phyloP scores from a whole-genome alignment of 2,329 filamentous ascomycete species.

The Coleophoma cylindrospora region DNA sequence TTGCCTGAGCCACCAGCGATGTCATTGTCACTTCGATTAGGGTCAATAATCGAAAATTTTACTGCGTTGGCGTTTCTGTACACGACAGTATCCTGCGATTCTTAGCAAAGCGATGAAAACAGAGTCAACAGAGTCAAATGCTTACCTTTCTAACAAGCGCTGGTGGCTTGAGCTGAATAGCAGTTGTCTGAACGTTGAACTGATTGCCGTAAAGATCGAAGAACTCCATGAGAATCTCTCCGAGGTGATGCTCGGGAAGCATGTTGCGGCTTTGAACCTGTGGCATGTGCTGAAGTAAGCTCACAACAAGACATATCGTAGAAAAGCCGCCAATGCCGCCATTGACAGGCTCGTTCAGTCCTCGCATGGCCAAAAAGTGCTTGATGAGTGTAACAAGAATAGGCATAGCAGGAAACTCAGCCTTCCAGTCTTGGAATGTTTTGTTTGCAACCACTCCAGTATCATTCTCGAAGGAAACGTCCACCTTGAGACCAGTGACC shows the following conservation, averaged over 20 bases:
- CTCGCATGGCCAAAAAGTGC: conserved; percentile 85
- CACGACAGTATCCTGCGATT: conserved; percentile 27
- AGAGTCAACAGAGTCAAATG: conserved; percentile 2
- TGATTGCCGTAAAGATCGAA: conserved; percentile 82
- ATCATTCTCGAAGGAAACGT: conserved; percentile 91
- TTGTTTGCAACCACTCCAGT: conserved; percentile 75
- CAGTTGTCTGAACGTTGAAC: conserved; percentile 65
- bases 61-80: conserved; percentile 49
- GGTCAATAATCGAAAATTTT: conserved; percentile 84
- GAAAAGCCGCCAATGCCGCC: conserved; percentile 93
- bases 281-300: conserved; percentile 78
- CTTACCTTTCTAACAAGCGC: conserved; percentile 72
- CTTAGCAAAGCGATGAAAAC: conserved; percentile 2
- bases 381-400: conserved; percentile 84
- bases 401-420: conserved; percentile 77
- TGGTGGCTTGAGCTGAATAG: conserved; percentile 72
- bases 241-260: conserved; percentile 62
- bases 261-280: conserved; percentile 58
- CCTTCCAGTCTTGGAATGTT: conserved; percentile 78
- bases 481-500: conserved; percentile 74
- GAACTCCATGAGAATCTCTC: conserved; percentile 80
- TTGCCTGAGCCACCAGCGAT: conserved; percentile 82
- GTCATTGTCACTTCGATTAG: conserved; percentile 80
- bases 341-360: conserved; percentile 83
- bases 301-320: conserved; percentile 88